Evolutionary conservation across 352 stramenopile species (phyloP), one percentile per base, ranked within the genome.

Genomic region (Globisporangium barbulae): DNA sequence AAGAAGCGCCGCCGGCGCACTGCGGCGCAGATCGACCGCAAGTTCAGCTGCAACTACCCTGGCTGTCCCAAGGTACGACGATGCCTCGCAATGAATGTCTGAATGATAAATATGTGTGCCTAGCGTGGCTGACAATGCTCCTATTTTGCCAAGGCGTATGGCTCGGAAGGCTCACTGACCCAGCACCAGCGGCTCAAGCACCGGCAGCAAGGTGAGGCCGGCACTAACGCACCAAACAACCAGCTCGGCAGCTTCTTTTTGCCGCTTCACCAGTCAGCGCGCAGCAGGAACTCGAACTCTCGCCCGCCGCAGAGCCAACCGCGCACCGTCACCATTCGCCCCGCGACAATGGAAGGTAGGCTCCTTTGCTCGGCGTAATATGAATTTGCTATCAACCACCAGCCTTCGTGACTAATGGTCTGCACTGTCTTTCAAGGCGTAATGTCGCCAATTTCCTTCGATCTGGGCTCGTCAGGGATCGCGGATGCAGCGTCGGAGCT

Each of bases 171-270:
- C 5, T 93, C 83, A 4, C 64, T 94, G 21, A 92, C 76, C 17
- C 85, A 94, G 49, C 85, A 94, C 52, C 82, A 90, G 59, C 77
- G 74, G n/a, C 67, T 94, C 2, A 94, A 94, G 70, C 83, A 93
- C 53, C 75, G 76, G 7, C 61, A 84, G 12, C 60, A 77, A 53
- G 59, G 73, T n/a, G 57, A 81, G 28, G 53, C 53, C 31, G 57
- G 69, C 19, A 58, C 63, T 30, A 63, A 71, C 42, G 39, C 64
- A 2, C 73, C 77, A 47, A 71, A 75, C 13, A 68, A 63, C 5
- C 71, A 88, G 68, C 47, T 82, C 35, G 66, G 69, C 8, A 77
- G 64, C 19, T 79, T 84, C 52, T 77, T 85, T 35, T 50, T 85
- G 9, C 81, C 79, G 3, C 67, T 88, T 4, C 76, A 86, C 44